Evolutionary conservation across 192 early-diverging fungal genomes (phyloP), one percentile per base, ranked within the genome.

Genomic region (Backusella morwellensis): DNA sequence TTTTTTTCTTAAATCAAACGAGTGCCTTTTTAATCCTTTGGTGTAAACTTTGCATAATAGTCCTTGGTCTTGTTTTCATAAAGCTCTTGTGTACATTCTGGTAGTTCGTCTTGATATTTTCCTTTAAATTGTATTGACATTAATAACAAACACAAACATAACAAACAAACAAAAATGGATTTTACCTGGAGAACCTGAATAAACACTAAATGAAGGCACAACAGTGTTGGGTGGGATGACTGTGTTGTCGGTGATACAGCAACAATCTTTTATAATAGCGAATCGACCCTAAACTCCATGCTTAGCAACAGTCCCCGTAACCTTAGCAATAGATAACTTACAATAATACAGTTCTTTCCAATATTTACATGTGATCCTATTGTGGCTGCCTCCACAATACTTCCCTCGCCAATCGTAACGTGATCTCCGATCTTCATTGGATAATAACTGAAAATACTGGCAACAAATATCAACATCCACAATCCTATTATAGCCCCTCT

Each of bases 381-480:
- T 11, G 88, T 90, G 0, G 98, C 97, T 14, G 97, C 95, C 76
- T 98, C 95, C 8, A 99, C 90, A 63, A 98, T 90, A 17, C 92
- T 86, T 40, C 93, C 92, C 78, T 97, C 92, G 4, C 96, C 97
- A 76, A 97, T 95, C 26, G 88, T 86, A 2, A 97, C 95, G 80
- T 95, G 89, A 81, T 97, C 95, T n/a, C 95, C 97, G 52, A 99
- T 95, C 81, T 97, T 98, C 86, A 98, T 93, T 40, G 97, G 97
- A 70, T 96, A 99, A 80, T 99, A 98, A 82, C 92, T 96, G 81
- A 99, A 98, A 6, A 92, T 84, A 35, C 95, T 96, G 74, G 47
- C 32, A 32, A 32, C 32, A 32, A 32, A 32, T 32, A 32, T 32
- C 32, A 32, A 32, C 32, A 32, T 32, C 32, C 2, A 3, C 0